Evolutionary conservation across 495 filamentous ascomycete genomes (phyloP), one percentile per base, ranked within the genome.

Genomic region (Eremomyces bilateralis): DNA sequence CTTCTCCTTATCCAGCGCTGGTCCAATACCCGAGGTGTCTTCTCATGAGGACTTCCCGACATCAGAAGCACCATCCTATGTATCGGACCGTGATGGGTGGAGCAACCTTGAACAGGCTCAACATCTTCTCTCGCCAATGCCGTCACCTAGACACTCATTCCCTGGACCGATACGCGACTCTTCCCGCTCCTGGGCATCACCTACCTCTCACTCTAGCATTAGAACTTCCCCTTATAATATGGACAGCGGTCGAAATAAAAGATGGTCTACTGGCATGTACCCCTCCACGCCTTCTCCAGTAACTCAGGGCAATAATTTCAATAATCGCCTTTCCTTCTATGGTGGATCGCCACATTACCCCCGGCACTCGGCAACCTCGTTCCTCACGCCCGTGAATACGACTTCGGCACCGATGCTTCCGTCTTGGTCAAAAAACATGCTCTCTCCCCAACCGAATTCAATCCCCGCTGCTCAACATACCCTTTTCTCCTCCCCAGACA

Each of bases 211-310:
- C 35, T 64, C 65, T 31, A 65, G 58, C 30, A 60, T 72, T 51
- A 65, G 74, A 40, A 60, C 70, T 21, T 67, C 62, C 18, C 72
- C 73, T 15, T 76, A 80, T 45, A 64, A 53, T 15, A 59, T 73
- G 36, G 70, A 73, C 21, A 57, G 48, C 25, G 58, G 59, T 27
- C 59, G 71, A 37, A 71, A 63, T 46, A 77, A 78, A 56, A 57
- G 73, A 39, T 79, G 73, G 73, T 77, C 73, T 16, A 76, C 73
- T 10, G 73, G 69, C 15, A 75, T 66, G 13, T 73, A 62, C 46
- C 59, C 64, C 2, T 47, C 59, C 16, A 53, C 57, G 48, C 67
- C 25, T 63, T 62, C 46, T 57, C 63, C 35, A 56, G 61, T 19
- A 55, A 65, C 39, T 61, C 73, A 35, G 44, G 54, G 29, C 60